Percentiles rank a stretch among this genome's conserved stretches.
phyloP scores from a whole-genome alignment of 768 basidiomycete genomes.

The Strobilomyces dryophilus region DNA sequence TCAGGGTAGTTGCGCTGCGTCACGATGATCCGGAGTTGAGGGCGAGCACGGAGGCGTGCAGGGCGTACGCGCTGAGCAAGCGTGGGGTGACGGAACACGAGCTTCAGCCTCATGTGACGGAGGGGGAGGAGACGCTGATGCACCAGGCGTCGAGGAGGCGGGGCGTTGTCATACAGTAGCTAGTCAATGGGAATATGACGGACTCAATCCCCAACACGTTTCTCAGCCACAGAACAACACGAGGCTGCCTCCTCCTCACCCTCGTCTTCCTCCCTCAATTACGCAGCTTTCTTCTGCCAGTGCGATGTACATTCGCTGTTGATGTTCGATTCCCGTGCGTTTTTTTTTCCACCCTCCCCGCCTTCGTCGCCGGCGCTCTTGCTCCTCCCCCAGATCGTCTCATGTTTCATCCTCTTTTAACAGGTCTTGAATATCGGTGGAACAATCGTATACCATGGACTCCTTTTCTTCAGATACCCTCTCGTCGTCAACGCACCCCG shows the following conservation, averaged over 20 bases:
- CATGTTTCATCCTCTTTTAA: too few relatives aligned
- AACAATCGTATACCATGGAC: constrained; percentile 33
- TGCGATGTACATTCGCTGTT: too few relatives aligned
- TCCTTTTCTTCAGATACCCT: constrained; percentile 28
- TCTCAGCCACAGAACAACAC: constrained; percentile 34
- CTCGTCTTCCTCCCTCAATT: too few relatives aligned
- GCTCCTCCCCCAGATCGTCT: too few relatives aligned
- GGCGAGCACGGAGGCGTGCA: constrained; percentile 61
- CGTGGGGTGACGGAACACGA: constrained; percentile 60
- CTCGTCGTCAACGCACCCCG: constrained; percentile 14
- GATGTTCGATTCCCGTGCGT: too few relatives aligned
- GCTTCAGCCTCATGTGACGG: constrained; percentile 55
- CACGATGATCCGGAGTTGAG: constrained; percentile 51
- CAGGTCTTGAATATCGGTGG: constrained; percentile 19
- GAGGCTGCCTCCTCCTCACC: constrained; percentile 16
- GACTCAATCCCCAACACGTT: constrained; percentile 26
- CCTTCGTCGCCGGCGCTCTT: too few relatives aligned
- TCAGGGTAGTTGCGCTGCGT: constrained; percentile 52
- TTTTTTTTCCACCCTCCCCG: too few relatives aligned
- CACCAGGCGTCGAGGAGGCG: constrained; percentile 20
- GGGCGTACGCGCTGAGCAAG: constrained; percentile 56
- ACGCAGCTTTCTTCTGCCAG: too few relatives aligned
- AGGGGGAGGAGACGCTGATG: constrained; percentile 52
- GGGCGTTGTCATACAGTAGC: not conserved
- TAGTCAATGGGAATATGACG: constrained; percentile 21